These are phyloP conservation scores for Ascochyta koolunga DNA, from an alignment of 2,329 filamentous ascomycete species.

Conservation along the genomic window DNA sequence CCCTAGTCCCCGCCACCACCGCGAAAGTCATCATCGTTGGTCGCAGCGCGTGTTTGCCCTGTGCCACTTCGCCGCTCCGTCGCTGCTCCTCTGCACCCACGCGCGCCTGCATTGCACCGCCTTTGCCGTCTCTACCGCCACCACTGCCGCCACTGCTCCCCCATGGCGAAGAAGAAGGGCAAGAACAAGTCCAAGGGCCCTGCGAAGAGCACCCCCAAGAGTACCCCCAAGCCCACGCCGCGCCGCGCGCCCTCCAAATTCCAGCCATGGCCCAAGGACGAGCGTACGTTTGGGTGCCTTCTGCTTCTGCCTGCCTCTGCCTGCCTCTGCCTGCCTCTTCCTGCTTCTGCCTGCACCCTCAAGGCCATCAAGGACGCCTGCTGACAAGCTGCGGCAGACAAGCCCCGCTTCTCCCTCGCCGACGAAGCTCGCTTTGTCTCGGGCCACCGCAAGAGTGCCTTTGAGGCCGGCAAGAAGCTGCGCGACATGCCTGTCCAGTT, in stretches of 20 bases:
- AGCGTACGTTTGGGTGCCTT: conserved; percentile 25
- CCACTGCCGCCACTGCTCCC: not conserved
- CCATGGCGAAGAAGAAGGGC: conserved; percentile 39
- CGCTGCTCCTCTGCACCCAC: not conserved
- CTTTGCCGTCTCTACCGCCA: not conserved
- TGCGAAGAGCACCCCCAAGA: conserved; percentile 24
- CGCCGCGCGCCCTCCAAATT: conserved; percentile 24
- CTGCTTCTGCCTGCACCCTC: no score
- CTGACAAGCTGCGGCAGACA: conserved; percentile 28
- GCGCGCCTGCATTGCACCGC: not conserved
- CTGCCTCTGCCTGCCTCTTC: no score
- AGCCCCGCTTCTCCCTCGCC: conserved; percentile 54
- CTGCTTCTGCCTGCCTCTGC: conserved; percentile 9
- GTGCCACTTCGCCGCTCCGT: conserved; percentile 1
- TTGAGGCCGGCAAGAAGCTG: conserved; percentile 57
- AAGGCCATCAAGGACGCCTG: conserved; percentile 5
- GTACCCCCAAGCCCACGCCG: conserved; percentile 12
- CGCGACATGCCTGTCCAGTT: conserved; percentile 64
- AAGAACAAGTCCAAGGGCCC: conserved; percentile 36
- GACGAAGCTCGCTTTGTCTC: conserved; percentile 66
- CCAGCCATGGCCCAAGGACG: conserved; percentile 15
- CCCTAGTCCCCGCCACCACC: conserved; percentile 15
- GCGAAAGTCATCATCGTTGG: conserved; percentile 11
- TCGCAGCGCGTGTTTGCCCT: conserved; percentile 3
- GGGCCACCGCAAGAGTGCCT: conserved; percentile 53